Evolutionary conservation across 257 asterid genomes (phyloP).

Genomic region (Cruciata laevipes): DNA sequence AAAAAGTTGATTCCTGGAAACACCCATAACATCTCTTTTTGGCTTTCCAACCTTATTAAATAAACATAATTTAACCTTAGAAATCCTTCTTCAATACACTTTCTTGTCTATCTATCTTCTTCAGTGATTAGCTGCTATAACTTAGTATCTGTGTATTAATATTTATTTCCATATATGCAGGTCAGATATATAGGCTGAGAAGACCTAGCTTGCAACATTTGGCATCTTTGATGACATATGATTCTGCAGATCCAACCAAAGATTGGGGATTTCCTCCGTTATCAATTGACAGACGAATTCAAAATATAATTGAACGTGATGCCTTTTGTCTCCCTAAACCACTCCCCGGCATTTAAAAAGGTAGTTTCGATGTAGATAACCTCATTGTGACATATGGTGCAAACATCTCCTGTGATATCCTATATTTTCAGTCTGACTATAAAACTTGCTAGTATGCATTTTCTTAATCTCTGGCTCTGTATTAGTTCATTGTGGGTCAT

Average conservation of each 20-base stretch:
- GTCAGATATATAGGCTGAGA: constrained; percentile 70
- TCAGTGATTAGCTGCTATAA: not conserved
- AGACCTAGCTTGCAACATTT: constrained; percentile 69
- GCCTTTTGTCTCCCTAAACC: constrained; percentile 23
- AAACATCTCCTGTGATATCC: constrained; percentile 2
- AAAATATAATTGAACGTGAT: constrained; percentile 24
- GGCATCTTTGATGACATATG: constrained; percentile 52
- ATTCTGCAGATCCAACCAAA: constrained; percentile 81
- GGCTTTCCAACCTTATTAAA: not conserved
- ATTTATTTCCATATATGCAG: constrained; percentile 32
- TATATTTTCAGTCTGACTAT: not conserved
- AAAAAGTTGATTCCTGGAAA: not conserved
- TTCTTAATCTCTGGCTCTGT: not conserved
- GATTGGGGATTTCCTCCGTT: constrained; percentile 80
- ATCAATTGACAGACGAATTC: constrained; percentile 27
- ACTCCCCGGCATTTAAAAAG: constrained; percentile 34
- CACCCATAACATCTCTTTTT: not conserved
- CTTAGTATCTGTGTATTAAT: constrained; percentile 1
- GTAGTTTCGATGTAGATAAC: constrained; percentile 16
- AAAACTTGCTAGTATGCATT: not conserved
- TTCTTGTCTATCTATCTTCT: constrained; percentile 2
- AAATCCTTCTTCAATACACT: not conserved
- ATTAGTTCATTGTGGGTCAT: not conserved
- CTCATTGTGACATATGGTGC: not conserved
- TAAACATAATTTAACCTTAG: not conserved